A percentile compares a stretch with the other conserved stretches of the same genome.
phyloP scores from a whole-genome alignment of 495 filamentous ascomycete genomes.

The Aspergillus ostianus region DNA sequence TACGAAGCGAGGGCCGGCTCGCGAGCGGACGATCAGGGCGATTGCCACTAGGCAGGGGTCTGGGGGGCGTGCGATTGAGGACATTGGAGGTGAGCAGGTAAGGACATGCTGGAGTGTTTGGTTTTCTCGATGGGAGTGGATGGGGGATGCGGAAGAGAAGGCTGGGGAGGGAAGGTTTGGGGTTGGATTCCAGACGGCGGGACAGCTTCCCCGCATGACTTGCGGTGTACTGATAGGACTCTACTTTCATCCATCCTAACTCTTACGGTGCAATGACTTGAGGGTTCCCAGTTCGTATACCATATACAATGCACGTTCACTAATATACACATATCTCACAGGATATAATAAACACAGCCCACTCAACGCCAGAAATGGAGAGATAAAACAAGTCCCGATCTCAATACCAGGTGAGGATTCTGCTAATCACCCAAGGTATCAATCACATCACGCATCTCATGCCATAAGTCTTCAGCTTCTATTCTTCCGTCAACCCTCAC shows the following conservation, averaged over 20 bases:
- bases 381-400: background rate
- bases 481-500: background rate
- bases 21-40: constrained; percentile 76
- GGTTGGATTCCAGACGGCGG: background rate
- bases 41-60: constrained; percentile 71
- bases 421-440: constrained; percentile 4
- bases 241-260: too few species aligned
- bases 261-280: too few species aligned
- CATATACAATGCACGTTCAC: background rate
- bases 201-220: constrained; percentile 1
- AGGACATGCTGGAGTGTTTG: background rate
- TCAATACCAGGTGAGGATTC: background rate
- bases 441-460: background rate
- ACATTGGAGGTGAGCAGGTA: constrained; percentile 32
- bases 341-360: background rate
- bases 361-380: constrained; percentile 5
- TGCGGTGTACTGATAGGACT: too few species aligned
- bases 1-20: constrained; percentile 78
- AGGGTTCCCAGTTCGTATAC: too few species aligned
- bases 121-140: background rate
- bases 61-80: constrained; percentile 49
- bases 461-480: background rate
- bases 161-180: constrained; percentile 1
- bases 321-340: background rate
- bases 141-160: background rate